Evolutionary conservation across 2,329 filamentous ascomycete genomes (phyloP), one percentile per base, ranked within the genome.

Genomic region (Mycosphaerella sp.): DNA sequence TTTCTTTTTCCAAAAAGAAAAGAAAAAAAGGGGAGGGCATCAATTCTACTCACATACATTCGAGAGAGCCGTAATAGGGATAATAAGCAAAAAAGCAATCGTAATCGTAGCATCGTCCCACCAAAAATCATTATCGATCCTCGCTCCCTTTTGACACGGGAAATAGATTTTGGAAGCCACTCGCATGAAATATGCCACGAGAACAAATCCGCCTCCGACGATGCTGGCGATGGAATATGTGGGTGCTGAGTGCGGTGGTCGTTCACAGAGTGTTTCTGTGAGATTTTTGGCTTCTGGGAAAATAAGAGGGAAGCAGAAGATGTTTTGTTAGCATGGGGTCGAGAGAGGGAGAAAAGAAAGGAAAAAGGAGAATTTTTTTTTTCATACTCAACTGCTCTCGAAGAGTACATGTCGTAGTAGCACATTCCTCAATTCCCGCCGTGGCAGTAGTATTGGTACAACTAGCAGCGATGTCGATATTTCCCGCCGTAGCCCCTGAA

Each of bases 101-200:
- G 42, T 55, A 12, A 60, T 59, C n/a, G 54, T 53, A 7, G 52
- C 34, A 41, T 60, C 56, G n/a, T 60, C 59, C 56, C 56, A 60
- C 54, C 56, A 59, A 21, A 59, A 43, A 31, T 58, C 53, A 6
- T 54, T 45, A 41, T 59, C 51, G 12, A 57, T 42, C 12, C 56
- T 48, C 11, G 56, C 49, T 29, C 46, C 48, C 51, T 32, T 54
- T n/a, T 54, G 51, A 32, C 58, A 59, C 11, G 58, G 53, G 21
- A 59, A 57, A 12, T 17, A 46, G 6, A 60, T 43, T 47, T 60
- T 59, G 26, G 59, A 59, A 1, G 56, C 34, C 42, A 59, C 49
- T 31, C 56, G 54, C 54, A 59, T 52, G 23, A 51, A 8, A 40
- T 51, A 60, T 17, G 56, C 54, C 12, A 59, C n/a, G 1, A 45